Percentiles rank a stretch among this genome's conserved stretches.
Conservation (phyloP, 2,329 filamentous ascomycete species). For the Helotiales sp. region DNA sequence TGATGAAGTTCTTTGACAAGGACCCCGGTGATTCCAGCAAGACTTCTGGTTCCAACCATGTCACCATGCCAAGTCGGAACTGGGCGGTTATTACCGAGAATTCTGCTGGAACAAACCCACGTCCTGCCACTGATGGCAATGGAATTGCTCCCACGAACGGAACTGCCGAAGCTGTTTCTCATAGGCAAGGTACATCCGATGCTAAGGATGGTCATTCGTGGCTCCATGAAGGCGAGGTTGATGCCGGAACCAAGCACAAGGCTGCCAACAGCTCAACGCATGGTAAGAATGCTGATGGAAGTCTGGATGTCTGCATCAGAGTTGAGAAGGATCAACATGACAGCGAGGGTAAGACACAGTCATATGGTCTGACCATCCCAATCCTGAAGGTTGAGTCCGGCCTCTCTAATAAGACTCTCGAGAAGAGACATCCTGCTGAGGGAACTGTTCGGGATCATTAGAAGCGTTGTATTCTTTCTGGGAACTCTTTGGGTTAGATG, state of each 20-base stretch:
- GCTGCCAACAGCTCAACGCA: conserved; percentile 64
- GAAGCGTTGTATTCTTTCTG: not conserved
- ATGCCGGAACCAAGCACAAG: conserved; percentile 77
- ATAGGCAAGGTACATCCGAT: conserved; percentile 40
- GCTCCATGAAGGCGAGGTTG: conserved; percentile 77
- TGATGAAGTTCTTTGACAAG: conserved; percentile 89
- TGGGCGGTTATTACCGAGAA: conserved; percentile 93
- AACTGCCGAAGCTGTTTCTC: conserved; percentile 24
- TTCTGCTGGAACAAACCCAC: conserved; percentile 57
- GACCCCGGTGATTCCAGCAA: conserved; percentile 82
- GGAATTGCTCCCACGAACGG: conserved; percentile 18
- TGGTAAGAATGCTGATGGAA: conserved; percentile 60
- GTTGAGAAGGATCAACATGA: conserved; percentile 88
- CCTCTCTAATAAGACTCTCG: conserved; percentile 27
- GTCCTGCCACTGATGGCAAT: conserved; percentile 44
- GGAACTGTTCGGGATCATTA: conserved; percentile 12
- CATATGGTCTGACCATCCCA: conserved; percentile 88
- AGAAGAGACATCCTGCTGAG: conserved; percentile 30
- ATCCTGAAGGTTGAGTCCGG: conserved; percentile 8
- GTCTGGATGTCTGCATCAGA: conserved; percentile 82
- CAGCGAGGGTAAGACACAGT: conserved; percentile 75
- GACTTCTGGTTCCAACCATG: conserved; percentile 75
- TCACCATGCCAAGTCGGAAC: conserved; percentile 91
- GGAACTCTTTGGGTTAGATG: not conserved
- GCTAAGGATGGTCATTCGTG: conserved; percentile 71